These are phyloP conservation scores for Mycena albidolilacea DNA, from an alignment of 768 basidiomycete species.

Conservation along the genomic window DNA sequence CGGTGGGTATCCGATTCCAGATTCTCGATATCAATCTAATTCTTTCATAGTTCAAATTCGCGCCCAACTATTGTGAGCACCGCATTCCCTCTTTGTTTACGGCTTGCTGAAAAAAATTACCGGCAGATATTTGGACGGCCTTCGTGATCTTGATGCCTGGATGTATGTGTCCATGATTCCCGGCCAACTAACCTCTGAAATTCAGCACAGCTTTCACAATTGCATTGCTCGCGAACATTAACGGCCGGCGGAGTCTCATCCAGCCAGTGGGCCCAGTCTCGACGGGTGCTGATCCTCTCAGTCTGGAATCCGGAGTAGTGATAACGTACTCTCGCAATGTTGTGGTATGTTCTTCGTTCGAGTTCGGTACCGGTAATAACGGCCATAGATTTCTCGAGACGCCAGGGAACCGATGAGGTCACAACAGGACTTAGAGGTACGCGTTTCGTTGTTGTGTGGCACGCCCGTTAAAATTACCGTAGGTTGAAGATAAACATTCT, in stretches of 20 bases:
- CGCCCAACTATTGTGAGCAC: background rate
- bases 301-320: constrained; percentile 2
- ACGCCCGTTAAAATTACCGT: too few relatives aligned
- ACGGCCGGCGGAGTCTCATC: background rate
- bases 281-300: too few relatives aligned
- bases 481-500: too few relatives aligned
- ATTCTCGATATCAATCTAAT: background rate
- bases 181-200: background rate
- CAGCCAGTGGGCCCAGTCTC: background rate
- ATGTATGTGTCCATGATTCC: background rate
- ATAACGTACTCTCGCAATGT: background rate
- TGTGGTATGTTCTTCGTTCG: too few relatives aligned
- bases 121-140: background rate
- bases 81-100: background rate
- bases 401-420: too few relatives aligned
- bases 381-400: too few relatives aligned
- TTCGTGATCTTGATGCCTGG: constrained; percentile 3
- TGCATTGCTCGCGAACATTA: background rate
- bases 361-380: too few relatives aligned
- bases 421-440: too few relatives aligned
- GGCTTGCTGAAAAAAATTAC: too few relatives aligned
- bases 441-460: too few relatives aligned
- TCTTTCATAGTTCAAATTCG: background rate
- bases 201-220: background rate
- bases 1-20: background rate